phyloP scores from a whole-genome alignment of 2,329 filamentous ascomycete genomes.

The Calonectria hongkongensis region DNA sequence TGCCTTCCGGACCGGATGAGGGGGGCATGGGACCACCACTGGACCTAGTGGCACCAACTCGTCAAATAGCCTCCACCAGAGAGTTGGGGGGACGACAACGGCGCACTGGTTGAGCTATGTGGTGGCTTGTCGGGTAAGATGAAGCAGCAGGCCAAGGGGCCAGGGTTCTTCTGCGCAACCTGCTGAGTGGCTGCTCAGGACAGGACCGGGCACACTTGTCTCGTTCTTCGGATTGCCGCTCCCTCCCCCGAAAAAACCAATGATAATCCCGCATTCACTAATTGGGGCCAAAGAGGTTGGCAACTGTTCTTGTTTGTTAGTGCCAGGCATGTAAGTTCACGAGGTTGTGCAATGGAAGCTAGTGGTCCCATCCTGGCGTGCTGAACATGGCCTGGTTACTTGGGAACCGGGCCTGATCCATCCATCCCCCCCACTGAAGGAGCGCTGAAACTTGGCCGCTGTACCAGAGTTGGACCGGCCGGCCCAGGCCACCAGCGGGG shows the following conservation, averaged over 20 bases:
- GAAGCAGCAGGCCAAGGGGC: not conserved
- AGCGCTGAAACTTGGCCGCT: conserved; percentile 11
- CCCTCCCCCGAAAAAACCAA: not conserved
- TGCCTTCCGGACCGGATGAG: not conserved
- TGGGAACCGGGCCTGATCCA: conserved; percentile 18
- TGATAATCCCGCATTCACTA: conserved; percentile 15
- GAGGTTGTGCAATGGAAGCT: conserved; percentile 21
- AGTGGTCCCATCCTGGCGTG: conserved; percentile 27
- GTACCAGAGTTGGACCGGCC: conserved; percentile 27
- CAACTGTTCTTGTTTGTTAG: not conserved
- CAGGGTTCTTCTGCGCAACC: not conserved
- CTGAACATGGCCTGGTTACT: conserved; percentile 12
- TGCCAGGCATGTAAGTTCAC: conserved; percentile 16
- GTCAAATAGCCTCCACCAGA: conserved; percentile 3
- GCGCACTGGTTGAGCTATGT: conserved; percentile 14
- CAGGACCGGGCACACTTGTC: not conserved
- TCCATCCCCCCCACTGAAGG: conserved; percentile 17
- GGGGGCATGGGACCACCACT: conserved; percentile 10
- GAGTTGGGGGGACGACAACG: conserved; percentile 23
- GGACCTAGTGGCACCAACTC: not conserved
- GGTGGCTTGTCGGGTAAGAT: conserved; percentile 7
- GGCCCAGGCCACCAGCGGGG: conserved; percentile 23
- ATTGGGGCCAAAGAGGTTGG: conserved; percentile 2
- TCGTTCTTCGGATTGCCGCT: not conserved
- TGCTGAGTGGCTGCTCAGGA: not conserved